These are phyloP conservation scores for Quercus variabilis DNA, from an alignment of 306 rosid species.

Conservation along the genomic window DNA sequence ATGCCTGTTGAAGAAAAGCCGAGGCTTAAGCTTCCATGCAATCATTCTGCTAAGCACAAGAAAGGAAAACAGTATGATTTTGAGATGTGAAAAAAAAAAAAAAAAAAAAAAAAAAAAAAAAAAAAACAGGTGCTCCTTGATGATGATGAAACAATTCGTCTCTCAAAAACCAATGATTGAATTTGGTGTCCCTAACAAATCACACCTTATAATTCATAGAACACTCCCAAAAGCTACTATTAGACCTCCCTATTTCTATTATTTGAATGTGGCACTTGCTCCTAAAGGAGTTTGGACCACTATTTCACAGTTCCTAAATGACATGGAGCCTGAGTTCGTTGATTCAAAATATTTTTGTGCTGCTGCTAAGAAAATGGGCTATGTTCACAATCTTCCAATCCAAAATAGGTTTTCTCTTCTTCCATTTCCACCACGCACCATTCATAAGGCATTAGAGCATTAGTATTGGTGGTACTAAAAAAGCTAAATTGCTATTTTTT, in stretches of 20 bases:
- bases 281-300: constrained; percentile 95
- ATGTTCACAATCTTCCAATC: constrained; percentile 85
- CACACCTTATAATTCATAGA: constrained; percentile 28
- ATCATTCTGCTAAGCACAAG: constrained; percentile 27
- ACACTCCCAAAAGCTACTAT: constrained; percentile 55
- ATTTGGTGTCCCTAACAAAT: constrained; percentile 72
- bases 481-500: too few species aligned
- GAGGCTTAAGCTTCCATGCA: constrained; percentile 15
- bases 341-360: constrained; percentile 86
- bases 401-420: constrained; percentile 63
- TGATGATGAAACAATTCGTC: constrained; percentile 65
- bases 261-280: constrained; percentile 90
- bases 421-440: constrained; percentile 69
- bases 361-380: constrained; percentile 84
- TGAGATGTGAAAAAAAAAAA: constrained; percentile 57
- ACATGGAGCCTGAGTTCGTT: constrained; percentile 80
- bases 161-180: constrained; percentile 86
- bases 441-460: constrained; percentile 29
- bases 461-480: too few species aligned
- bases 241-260: constrained; percentile 89
- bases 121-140: constrained; percentile 44
- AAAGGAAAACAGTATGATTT: constrained; percentile 51
- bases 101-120: constrained; percentile 60
- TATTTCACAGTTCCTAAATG: constrained; percentile 72
- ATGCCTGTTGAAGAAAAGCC: constrained; percentile 60